Base-by-base conservation (phyloP, 108 stramenopile species). In the Parietichytrium sp. region DNA sequence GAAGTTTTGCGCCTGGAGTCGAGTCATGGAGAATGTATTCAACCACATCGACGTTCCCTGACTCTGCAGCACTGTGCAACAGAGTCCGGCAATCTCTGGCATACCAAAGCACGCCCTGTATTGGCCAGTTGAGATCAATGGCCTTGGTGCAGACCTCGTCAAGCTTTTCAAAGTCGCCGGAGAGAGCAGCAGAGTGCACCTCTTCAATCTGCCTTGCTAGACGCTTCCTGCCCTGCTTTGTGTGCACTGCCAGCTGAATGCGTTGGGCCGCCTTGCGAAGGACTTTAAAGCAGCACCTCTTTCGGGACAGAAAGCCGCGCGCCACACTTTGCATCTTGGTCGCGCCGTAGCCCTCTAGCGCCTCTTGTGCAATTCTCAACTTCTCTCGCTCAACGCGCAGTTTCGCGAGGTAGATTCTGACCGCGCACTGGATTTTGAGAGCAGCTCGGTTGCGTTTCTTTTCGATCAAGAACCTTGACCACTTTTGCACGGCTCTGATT, bases 91-190 rank as follows among this genome's bases (percentile, higher is more conserved):
- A 1, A 10, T 2, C 6, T 1, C 61, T 33, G 10, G 36, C 20
- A n/a, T 42, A 45, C 61, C 61, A 72, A 42, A 33, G 61, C 10
- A 72, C 61, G 6, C 61, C 61, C 10, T 42, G 45, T n/a, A 72
- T 42, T 20, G 36, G 38, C 61, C 61, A 72, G 33, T 72, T 42
- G 38, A 45, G 38, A 27, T 72, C 61, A 42, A 72, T 16, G 8
- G 61, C 61, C 33, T 25, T 33, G 38, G 36, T 42, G 3, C 61
- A 72, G 61, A 25, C 25, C 2, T 33, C n/a, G 38, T 27, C 10
- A 6, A 72, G 61, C 7, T 23, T 12, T 47, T 36, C 61, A 1
- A 72, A 7, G 6, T 72, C 25, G 33, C 61, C 61, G 1, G 6
- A 33, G 20, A 72, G 61, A 0, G 61, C 61, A 27, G 61, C 61